Conservation (phyloP, 352 stramenopile species). For the Paralagenidium karlingii region DNA sequence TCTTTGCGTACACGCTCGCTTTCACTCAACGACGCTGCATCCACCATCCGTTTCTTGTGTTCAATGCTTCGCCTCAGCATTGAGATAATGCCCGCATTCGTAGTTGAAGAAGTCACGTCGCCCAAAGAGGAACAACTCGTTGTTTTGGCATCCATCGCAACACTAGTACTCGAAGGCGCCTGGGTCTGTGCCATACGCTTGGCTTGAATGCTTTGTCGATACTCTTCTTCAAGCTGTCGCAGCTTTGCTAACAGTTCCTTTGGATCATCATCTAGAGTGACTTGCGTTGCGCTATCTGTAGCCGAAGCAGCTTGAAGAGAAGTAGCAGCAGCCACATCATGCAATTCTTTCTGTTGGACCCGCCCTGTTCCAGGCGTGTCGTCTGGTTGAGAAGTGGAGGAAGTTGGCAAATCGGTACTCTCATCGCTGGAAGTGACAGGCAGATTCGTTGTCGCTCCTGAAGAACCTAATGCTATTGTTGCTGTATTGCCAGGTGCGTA, state of each 20-base stretch:
- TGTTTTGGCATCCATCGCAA: neutral
- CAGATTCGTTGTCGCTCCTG: too few species aligned
- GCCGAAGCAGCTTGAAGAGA: too few species aligned
- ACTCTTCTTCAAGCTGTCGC: slow-evolving; percentile 29
- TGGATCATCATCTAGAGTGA: slow-evolving; percentile 4
- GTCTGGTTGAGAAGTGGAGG: too few species aligned
- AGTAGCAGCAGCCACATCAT: too few species aligned
- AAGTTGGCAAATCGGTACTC: too few species aligned
- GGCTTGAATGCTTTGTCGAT: slow-evolving; percentile 9
- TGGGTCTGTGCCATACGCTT: too few species aligned
- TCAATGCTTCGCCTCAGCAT: slow-evolving; percentile 43
- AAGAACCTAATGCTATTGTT: too few species aligned
- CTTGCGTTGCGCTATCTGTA: too few species aligned
- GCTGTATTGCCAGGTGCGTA: too few species aligned
- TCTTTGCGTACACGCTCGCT: slow-evolving; percentile 39
- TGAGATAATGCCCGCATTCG: slow-evolving; percentile 20
- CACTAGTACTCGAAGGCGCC: neutral
- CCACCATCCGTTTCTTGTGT: slow-evolving; percentile 25
- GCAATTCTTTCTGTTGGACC: too few species aligned
- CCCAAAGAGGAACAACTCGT: neutral
- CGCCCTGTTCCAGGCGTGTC: too few species aligned
- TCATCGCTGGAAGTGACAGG: too few species aligned
- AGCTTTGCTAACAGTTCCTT: slow-evolving; percentile 16
- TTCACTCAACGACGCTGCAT: slow-evolving; percentile 34
- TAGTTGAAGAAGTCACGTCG: neutral